Evolutionary conservation across 768 basidiomycete genomes (phyloP).

Genomic region (Clitopilus passeckerianus): DNA sequence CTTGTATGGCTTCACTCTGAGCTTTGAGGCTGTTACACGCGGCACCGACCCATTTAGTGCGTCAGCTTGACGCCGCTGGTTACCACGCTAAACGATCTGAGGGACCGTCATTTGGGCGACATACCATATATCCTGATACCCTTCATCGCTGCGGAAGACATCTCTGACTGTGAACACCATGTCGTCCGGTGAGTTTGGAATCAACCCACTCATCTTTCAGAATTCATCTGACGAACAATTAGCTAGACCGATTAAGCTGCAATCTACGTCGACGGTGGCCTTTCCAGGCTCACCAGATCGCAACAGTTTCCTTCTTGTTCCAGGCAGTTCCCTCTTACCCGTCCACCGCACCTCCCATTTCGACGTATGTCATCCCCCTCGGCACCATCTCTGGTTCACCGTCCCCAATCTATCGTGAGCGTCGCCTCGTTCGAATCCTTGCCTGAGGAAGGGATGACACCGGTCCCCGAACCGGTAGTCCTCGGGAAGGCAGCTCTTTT

Average conservation of each 20-base stretch:
- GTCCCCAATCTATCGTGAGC: conserved; percentile 60
- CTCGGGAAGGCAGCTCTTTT: conserved; percentile 14
- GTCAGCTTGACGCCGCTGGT: not conserved
- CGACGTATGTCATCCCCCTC: conserved; percentile 59
- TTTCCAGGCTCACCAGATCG: not conserved
- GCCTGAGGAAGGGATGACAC: conserved; percentile 38
- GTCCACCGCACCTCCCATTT: conserved; percentile 51
- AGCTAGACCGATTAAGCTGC: not conserved
- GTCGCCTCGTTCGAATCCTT: conserved; percentile 72
- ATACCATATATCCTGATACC: not conserved
- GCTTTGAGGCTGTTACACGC: conserved; percentile 1
- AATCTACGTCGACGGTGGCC: not conserved
- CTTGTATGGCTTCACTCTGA: not conserved
- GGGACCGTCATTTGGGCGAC: not conserved
- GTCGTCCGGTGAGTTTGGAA: not conserved
- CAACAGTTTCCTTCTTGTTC: not conserved
- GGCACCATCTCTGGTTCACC: conserved; percentile 43
- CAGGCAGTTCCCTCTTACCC: conserved; percentile 4
- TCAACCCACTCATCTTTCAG: not conserved
- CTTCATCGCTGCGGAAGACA: not conserved
- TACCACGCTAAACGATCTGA: not conserved
- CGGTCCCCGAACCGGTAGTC: conserved; percentile 3
- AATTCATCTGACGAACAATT: not conserved
- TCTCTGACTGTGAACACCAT: not conserved
- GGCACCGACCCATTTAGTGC: not conserved